Evolutionary conservation across 805 yeast species (phyloP).

Genomic region (Lipomyces japonicus): DNA sequence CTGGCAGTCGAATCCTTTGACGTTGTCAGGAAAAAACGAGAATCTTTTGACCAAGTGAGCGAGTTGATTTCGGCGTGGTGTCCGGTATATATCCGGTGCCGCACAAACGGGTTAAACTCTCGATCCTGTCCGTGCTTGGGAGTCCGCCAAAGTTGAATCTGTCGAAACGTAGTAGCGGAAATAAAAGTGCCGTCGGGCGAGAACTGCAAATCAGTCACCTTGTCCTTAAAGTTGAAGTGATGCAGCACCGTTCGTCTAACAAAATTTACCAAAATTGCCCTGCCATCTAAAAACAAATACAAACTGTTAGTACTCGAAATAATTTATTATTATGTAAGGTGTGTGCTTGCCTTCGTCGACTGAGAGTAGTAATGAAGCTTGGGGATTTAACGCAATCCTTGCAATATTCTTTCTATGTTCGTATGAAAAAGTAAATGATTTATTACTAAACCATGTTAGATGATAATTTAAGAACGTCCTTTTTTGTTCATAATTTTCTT

Average conservation of each 20-base stretch:
- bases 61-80: conserved; percentile 80
- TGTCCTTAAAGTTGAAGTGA: conserved; percentile 87
- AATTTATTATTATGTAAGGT: not conserved
- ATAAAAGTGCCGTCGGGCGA: conserved; percentile 85
- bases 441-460: conserved; percentile 45
- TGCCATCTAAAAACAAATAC: conserved; percentile 58
- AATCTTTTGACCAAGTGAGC: conserved; percentile 84
- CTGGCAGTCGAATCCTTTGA: conserved; percentile 88
- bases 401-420: conserved; percentile 86
- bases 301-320: not conserved
- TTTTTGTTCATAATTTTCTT: not conserved
- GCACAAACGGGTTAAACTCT: conserved; percentile 93
- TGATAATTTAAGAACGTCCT: not conserved
- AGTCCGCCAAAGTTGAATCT: conserved; percentile 89
- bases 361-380: conserved; percentile 71
- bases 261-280: conserved; percentile 88
- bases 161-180: conserved; percentile 79
- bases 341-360: conserved; percentile 51
- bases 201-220: conserved; percentile 69
- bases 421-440: conserved; percentile 83
- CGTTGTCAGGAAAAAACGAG: conserved; percentile 79
- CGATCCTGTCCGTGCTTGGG: conserved; percentile 74
- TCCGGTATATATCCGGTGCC: conserved; percentile 86
- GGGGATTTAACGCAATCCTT: conserved; percentile 75
- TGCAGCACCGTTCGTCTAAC: conserved; percentile 79